Evolutionary conservation across 2,329 filamentous ascomycete species (phyloP).

Genomic region (Periconia macrospinosa): DNA sequence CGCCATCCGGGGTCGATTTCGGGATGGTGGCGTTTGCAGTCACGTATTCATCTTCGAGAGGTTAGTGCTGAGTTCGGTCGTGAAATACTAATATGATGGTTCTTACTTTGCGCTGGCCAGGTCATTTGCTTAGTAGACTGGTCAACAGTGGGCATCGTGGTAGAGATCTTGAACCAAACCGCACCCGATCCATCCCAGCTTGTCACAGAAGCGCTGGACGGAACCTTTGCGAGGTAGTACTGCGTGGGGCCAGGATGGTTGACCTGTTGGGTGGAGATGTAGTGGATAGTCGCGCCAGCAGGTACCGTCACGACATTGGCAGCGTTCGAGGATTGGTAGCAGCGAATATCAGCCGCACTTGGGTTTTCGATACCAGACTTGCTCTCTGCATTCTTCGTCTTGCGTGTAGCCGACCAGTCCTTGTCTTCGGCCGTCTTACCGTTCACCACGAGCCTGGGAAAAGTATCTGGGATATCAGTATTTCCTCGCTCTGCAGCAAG

Average conservation of each 20-base stretch:
- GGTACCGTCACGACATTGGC: conserved; percentile 23
- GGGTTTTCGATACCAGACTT: conserved; percentile 36
- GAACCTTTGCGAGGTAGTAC: conserved; percentile 34
- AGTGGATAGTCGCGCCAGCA: conserved; percentile 29
- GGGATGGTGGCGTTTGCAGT: conserved; percentile 42
- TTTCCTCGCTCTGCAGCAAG: neutral
- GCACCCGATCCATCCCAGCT: conserved; percentile 31
- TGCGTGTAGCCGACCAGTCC: conserved; percentile 28
- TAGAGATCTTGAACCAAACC: conserved; percentile 33
- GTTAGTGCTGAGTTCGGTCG: neutral
- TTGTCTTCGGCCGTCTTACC: conserved; percentile 24
- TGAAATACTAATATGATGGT: neutral
- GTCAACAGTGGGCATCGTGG: conserved; percentile 29
- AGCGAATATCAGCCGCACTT: conserved; percentile 29
- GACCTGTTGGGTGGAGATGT: conserved; percentile 33
- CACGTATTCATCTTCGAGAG: conserved; percentile 25
- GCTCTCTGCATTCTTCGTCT: conserved; percentile 30
- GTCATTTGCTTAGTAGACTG: conserved; percentile 27
- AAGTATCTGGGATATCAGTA: conserved; percentile 23
- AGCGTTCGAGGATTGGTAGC: conserved; percentile 25
- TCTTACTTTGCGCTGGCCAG: conserved; percentile 34
- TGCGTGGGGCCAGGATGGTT: conserved; percentile 35
- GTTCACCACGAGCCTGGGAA: conserved; percentile 28
- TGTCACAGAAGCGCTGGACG: conserved; percentile 19
- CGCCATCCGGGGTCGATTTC: conserved; percentile 37